Conservation (phyloP, 2,329 filamentous ascomycete genomes). For the Aspergillus vadensis region DNA sequence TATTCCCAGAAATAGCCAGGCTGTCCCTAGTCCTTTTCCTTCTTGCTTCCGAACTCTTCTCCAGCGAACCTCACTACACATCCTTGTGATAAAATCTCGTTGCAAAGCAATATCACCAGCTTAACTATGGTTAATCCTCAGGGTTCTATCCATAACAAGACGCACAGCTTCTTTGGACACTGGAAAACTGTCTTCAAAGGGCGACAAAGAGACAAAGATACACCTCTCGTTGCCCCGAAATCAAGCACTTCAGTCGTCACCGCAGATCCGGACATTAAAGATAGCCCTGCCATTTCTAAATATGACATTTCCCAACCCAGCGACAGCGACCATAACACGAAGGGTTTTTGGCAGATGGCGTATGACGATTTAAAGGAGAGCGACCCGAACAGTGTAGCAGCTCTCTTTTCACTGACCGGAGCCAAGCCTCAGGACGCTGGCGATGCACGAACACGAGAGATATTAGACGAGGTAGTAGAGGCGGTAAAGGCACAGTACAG, state of each 20-base stretch:
- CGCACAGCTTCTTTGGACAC: not conserved
- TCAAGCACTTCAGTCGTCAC: not conserved
- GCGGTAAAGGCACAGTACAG: constrained; percentile 6
- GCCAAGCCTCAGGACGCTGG: not conserved
- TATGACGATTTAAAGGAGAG: not conserved
- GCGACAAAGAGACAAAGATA: constrained; percentile 1
- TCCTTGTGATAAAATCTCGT: not conserved
- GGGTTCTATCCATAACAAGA: not conserved
- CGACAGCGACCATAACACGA: not conserved
- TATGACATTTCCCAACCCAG: not conserved
- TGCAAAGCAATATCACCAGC: not conserved
- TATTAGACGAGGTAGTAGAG: constrained; percentile 1
- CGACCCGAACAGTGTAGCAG: not conserved
- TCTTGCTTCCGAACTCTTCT: not conserved
- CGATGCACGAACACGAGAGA: not conserved
- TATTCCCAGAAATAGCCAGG: not conserved
- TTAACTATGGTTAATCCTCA: not conserved
- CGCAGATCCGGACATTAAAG: not conserved
- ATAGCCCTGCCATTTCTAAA: not conserved
- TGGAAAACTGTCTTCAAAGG: not conserved
- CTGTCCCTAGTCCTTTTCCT: not conserved
- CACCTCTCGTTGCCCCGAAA: not conserved
- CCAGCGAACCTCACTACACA: not conserved
- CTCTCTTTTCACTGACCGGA: not conserved
- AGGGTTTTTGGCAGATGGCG: constrained; percentile 1